Evolutionary conservation across 1,284 basidiomycete species (phyloP).

Genomic region (Ustilago lituana): DNA sequence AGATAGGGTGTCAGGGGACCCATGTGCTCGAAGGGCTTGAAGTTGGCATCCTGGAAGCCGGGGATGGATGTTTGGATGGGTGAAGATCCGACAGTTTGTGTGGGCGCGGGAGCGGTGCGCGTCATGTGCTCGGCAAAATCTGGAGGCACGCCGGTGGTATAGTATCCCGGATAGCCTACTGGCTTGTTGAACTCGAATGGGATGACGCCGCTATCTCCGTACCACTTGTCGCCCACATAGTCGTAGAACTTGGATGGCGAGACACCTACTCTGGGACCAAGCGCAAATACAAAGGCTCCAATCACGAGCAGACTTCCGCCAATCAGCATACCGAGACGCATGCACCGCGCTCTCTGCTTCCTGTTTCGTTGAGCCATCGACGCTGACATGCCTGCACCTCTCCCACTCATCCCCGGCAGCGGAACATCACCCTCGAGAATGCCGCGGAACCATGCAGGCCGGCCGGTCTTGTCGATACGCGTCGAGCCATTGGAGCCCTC

Average conservation of each 20-base stretch:
- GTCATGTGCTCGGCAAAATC: conserved; percentile 60
- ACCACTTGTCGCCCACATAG: conserved; percentile 52
- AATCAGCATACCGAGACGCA: conserved; percentile 24
- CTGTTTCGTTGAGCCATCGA: conserved; percentile 26
- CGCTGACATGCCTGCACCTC: conserved; percentile 40
- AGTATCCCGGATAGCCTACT: conserved; percentile 62
- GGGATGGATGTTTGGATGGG: conserved; percentile 61
- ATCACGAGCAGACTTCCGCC: conserved; percentile 35
- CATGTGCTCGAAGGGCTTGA: conserved; percentile 64
- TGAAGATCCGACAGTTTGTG: conserved; percentile 46
- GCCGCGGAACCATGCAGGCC: conserved; percentile 55
- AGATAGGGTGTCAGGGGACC: conserved; percentile 63
- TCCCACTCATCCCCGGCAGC: conserved; percentile 21
- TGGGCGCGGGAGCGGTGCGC: conserved; percentile 34
- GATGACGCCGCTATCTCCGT: conserved; percentile 29
- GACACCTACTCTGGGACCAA: conserved; percentile 44
- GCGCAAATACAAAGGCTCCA: conserved; percentile 53
- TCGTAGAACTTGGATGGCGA: conserved; percentile 26
- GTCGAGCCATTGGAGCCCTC: conserved; percentile 41
- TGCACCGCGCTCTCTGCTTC: conserved; percentile 23
- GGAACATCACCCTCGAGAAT: conserved; percentile 35
- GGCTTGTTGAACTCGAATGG: conserved; percentile 56
- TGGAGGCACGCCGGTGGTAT: conserved; percentile 50
- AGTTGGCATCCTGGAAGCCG: conserved; percentile 40
- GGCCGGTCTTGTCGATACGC: conserved; percentile 54